Conservation (phyloP, 768 basidiomycete species). For the Suillus bovinus region DNA sequence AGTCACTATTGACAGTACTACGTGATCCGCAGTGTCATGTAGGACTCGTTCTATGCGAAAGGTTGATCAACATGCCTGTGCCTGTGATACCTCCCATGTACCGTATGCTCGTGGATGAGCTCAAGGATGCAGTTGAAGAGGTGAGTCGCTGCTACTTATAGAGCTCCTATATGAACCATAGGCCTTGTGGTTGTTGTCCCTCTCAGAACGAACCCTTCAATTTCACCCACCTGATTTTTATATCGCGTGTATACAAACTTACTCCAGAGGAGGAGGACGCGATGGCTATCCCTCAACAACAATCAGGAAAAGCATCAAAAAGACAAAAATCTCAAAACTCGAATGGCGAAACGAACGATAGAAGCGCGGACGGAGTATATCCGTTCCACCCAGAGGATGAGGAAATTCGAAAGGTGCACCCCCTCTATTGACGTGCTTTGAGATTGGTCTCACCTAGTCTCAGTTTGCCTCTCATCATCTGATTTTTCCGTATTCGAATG, state of each 20-base stretch:
- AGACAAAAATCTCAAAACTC: slow-evolving; percentile 31
- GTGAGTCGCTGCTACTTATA: slow-evolving; percentile 40
- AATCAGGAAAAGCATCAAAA: slow-evolving; percentile 39
- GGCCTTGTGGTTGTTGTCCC: background rate
- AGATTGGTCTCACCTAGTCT: background rate
- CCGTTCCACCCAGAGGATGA: slow-evolving; percentile 90
- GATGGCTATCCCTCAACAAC: slow-evolving; percentile 38
- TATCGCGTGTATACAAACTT: slow-evolving; percentile 80
- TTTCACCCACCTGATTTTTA: slow-evolving; percentile 74
- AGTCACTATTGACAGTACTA: slow-evolving; percentile 42
- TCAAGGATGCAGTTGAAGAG: slow-evolving; percentile 68
- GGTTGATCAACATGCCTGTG: slow-evolving; percentile 94
- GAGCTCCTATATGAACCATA: background rate
- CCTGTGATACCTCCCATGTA: slow-evolving; percentile 94
- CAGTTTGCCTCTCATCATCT: slow-evolving; percentile 24
- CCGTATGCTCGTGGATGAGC: slow-evolving; percentile 80
- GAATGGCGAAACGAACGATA: slow-evolving; percentile 17
- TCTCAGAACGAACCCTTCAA: slow-evolving; percentile 57
- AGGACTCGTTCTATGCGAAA: slow-evolving; percentile 84
- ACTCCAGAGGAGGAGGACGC: slow-evolving; percentile 65
- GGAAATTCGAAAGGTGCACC: slow-evolving; percentile 59
- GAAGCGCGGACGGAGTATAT: slow-evolving; percentile 54
- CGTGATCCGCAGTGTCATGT: slow-evolving; percentile 48
- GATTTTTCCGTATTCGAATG: slow-evolving; percentile 50
- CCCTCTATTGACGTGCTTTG: background rate